These are phyloP conservation scores for Cutaneotrichosporon arboriforme DNA, from an alignment of 1,284 basidiomycete genomes.

Conservation along the genomic window DNA sequence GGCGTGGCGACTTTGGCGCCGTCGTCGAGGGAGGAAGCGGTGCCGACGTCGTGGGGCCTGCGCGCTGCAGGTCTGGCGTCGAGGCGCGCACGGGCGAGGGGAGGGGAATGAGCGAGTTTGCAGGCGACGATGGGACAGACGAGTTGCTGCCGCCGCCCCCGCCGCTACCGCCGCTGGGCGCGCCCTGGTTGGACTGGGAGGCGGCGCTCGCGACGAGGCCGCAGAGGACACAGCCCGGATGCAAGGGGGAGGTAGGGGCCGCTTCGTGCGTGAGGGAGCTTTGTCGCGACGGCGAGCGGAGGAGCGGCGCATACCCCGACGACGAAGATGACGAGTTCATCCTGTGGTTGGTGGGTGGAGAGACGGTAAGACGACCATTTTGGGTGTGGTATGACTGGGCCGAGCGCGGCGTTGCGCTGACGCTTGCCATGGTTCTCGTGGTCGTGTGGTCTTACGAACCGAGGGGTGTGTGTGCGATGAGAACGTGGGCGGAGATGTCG, in stretches of 20 bases:
- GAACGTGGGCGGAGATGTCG: too few relatives aligned
- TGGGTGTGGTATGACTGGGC: background rate
- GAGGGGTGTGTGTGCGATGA: background rate
- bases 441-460: background rate
- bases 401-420: background rate
- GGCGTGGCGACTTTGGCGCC: background rate
- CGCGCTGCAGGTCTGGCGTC: slow-evolving; percentile 14
- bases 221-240: slow-evolving; percentile 35
- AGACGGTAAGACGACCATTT: background rate
- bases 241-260: background rate
- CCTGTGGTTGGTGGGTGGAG: background rate
- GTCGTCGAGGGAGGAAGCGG: background rate
- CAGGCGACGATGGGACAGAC: slow-evolving; percentile 7
- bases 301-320: background rate
- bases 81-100: slow-evolving; percentile 13
- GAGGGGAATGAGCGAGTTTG: slow-evolving; percentile 2
- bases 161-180: too few relatives aligned
- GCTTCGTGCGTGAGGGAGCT: background rate
- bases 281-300: background rate
- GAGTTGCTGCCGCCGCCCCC: background rate
- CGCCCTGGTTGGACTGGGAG: background rate
- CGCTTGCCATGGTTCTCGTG: background rate
- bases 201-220: slow-evolving; percentile 25
- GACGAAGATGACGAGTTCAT: background rate
- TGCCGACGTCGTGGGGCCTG: background rate